Evolutionary conservation across 2,329 filamentous ascomycete genomes (phyloP).

Genomic region (Beauveria medogensis): DNA sequence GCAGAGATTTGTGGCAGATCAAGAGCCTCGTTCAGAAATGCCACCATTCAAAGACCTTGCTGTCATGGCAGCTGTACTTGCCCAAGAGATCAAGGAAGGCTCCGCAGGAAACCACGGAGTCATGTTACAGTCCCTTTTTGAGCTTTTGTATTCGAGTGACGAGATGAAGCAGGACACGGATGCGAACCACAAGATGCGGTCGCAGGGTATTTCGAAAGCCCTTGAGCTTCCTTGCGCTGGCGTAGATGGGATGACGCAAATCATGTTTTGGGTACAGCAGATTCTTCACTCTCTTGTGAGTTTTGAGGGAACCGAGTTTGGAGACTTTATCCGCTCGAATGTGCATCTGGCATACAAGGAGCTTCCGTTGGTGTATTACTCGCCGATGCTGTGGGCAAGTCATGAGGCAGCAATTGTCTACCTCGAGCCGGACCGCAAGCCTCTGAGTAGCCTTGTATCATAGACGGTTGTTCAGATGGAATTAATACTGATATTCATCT

Average conservation of each 20-base stretch:
- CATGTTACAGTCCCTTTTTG: neutral
- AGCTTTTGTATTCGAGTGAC: neutral
- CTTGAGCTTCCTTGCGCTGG: constrained; percentile 14
- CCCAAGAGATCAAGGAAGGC: neutral
- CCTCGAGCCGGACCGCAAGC: constrained; percentile 19
- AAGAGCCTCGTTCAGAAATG: neutral
- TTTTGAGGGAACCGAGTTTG: constrained; percentile 11
- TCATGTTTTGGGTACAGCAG: constrained; percentile 23
- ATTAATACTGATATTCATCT: neutral
- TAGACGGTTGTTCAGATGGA: neutral
- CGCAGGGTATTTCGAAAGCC: neutral
- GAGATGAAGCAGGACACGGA: neutral
- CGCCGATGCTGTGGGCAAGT: constrained; percentile 17
- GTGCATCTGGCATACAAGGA: constrained; percentile 20
- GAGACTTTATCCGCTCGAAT: constrained; percentile 15
- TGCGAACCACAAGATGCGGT: neutral
- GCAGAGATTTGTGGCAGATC: neutral
- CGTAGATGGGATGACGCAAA: constrained; percentile 16
- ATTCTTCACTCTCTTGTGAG: constrained; percentile 15
- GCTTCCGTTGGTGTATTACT: constrained; percentile 21
- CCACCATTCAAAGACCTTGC: neutral
- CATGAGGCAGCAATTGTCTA: constrained; percentile 17
- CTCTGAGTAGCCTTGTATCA: constrained; percentile 11
- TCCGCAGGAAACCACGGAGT: neutral
- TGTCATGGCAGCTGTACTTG: neutral